Conservation (phyloP, 2,329 filamentous ascomycete species). For the Aspergillus eucalypticola region DNA sequence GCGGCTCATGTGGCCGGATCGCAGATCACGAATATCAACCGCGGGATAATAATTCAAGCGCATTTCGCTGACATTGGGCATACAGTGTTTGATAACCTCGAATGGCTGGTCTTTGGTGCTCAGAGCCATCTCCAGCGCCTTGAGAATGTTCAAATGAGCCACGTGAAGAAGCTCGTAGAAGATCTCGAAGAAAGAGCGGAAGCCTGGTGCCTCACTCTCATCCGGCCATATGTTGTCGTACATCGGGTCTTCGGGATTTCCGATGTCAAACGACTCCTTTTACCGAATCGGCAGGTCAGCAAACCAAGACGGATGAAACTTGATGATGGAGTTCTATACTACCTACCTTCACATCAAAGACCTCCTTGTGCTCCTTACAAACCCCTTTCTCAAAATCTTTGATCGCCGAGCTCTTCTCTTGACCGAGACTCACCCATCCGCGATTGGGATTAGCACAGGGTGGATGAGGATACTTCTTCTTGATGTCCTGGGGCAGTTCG, state of each 20-base stretch:
- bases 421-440: neutral
- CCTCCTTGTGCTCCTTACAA: neutral
- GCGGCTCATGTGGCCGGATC: conserved; percentile 7
- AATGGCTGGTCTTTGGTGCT: neutral
- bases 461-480: neutral
- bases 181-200: neutral
- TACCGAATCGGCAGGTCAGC: no score
- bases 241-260: neutral
- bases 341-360: no score
- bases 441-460: neutral
- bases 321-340: no score
- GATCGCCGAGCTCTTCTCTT: neutral
- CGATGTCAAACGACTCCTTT: neutral
- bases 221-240: neutral
- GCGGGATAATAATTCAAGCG: conserved; percentile 16
- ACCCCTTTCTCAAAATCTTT: neutral
- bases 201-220: neutral
- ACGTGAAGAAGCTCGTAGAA: neutral
- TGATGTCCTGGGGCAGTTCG: neutral
- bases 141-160: neutral
- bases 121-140: neutral
- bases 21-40: neutral
- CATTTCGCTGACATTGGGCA: conserved; percentile 4
- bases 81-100: neutral
- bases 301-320: no score